These are phyloP conservation scores for Epichloe hybrida DNA, from an alignment of 2,329 filamentous ascomycete species.

Conservation along the genomic window DNA sequence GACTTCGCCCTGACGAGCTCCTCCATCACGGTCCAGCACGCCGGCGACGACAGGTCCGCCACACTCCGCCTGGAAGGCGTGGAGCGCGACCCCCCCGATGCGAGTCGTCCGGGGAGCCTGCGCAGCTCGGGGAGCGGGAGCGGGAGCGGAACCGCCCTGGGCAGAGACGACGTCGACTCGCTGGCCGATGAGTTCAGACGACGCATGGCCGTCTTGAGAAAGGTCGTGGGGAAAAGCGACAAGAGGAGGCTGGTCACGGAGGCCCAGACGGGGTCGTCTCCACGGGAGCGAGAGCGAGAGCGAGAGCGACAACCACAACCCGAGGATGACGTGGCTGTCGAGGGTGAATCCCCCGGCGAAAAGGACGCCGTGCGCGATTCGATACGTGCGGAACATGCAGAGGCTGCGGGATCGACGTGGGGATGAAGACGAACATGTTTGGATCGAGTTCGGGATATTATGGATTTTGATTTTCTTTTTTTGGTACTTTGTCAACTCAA, in stretches of 20 bases:
- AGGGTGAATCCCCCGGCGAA: background rate
- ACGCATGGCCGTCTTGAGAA: slow-evolving; percentile 40
- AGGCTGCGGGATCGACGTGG: background rate
- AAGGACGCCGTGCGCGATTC: background rate
- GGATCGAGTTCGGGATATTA: background rate
- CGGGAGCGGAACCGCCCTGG: slow-evolving; percentile 17
- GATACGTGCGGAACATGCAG: background rate
- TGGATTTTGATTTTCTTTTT: no score
- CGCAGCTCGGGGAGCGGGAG: slow-evolving; percentile 9
- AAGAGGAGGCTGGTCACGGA: slow-evolving; percentile 23
- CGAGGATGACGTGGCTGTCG: background rate
- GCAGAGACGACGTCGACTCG: slow-evolving; percentile 33
- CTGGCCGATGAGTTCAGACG: slow-evolving; percentile 44
- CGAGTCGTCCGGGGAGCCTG: slow-evolving; percentile 11
- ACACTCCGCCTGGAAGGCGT: slow-evolving; percentile 25
- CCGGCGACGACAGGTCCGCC: slow-evolving; percentile 12
- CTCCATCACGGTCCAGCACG: slow-evolving; percentile 26
- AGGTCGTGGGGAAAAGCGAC: slow-evolving; percentile 39
- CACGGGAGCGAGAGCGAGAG: background rate
- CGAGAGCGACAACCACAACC: background rate
- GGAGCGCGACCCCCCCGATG: slow-evolving; percentile 21
- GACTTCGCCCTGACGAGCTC: slow-evolving; percentile 52
- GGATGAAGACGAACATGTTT: background rate
- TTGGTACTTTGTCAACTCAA: background rate
- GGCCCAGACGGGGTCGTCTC: background rate